A percentile compares a stretch with the other conserved stretches of the same genome.
These are phyloP conservation scores for Thuidium tamariscinum DNA, from an alignment of 225 moss, liverwort and hornwort genomes.

Conservation along the genomic window DNA sequence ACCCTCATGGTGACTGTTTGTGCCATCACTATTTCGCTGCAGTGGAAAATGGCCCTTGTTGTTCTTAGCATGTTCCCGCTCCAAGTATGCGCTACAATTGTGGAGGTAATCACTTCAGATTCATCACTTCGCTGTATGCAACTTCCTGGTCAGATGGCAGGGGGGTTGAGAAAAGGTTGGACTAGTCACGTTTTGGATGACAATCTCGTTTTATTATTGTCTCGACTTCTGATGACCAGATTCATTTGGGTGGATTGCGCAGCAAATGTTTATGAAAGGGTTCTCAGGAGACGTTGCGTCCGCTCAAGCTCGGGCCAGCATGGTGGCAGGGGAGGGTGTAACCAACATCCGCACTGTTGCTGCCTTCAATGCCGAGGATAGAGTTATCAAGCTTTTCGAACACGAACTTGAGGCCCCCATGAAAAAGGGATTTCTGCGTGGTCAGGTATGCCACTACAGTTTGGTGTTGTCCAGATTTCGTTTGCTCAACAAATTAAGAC, in stretches of 20 bases:
- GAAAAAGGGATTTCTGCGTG: conserved; percentile 27
- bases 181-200: background rate
- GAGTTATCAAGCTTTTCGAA: conserved; percentile 31
- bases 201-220: background rate
- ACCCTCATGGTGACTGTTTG: conserved; percentile 14
- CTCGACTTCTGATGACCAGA: background rate
- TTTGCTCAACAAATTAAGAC: background rate
- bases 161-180: background rate
- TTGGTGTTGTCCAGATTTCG: background rate
- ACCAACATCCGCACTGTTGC: conserved; percentile 44
- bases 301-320: conserved; percentile 46
- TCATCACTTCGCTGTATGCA: background rate
- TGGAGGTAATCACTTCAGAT: conserved; percentile 12
- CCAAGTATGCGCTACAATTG: conserved; percentile 5
- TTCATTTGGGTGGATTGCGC: background rate
- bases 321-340: conserved; percentile 44
- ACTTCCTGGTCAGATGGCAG: background rate
- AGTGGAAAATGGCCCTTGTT: conserved; percentile 39
- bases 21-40: conserved; percentile 3
- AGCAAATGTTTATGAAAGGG: conserved; percentile 37
- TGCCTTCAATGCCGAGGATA: conserved; percentile 43
- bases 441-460: conserved; percentile 12
- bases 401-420: conserved; percentile 28
- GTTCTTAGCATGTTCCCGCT: conserved; percentile 31
- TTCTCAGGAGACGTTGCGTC: conserved; percentile 44